Base-by-base conservation (phyloP, 805 yeast species). In the Ogataea allantospora region DNA sequence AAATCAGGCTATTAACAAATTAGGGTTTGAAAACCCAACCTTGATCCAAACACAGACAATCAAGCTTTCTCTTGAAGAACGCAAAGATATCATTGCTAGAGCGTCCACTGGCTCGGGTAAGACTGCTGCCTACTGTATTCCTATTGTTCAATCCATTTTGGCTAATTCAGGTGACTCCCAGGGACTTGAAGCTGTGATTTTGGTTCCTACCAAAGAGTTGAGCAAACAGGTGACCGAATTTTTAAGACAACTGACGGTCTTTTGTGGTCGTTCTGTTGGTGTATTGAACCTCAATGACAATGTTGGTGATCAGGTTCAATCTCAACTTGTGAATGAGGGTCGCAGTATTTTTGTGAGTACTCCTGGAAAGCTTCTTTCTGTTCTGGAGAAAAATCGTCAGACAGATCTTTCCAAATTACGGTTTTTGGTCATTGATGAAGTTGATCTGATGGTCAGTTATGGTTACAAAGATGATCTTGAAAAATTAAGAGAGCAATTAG, bases 21-120 rank as follows among this genome's bases (percentile, higher is more conserved):
- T 83, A 28, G 95, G 95, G 4, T 88, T 80, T 67, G 76, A 73
- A 37, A 79, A 83, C 55, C 98, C 99, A 7, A 93, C 98, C 1
- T 71, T 88, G 40, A 83, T 93, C 38, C 99, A 93, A 65, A 75
- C 95, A 7, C 81, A 80, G 56, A 84, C 96, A n/a, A 87, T 93
- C 43, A 96, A 95, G 28, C 66, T 93, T 33, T 96, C 99, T 1
- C 65, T 93, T 36, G 84, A 87, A 47, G 93, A 91, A 50, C 85
- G 83, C 57, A 82, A 88, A 66, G 97, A 91, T 59, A 83, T 91
- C 47, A 83, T 91, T 31, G 97, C 97, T 25, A 81, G 85, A 57
- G 96, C 98, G 6, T 79, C 87, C 17, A 91, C 99, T 0, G 99
- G 99, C 4, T 84, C 96, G 7, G 98, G 98, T 48, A 91, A 91